Conservation (phyloP, 441 rosid species). For the Arabidopsis hybrid region DNA sequence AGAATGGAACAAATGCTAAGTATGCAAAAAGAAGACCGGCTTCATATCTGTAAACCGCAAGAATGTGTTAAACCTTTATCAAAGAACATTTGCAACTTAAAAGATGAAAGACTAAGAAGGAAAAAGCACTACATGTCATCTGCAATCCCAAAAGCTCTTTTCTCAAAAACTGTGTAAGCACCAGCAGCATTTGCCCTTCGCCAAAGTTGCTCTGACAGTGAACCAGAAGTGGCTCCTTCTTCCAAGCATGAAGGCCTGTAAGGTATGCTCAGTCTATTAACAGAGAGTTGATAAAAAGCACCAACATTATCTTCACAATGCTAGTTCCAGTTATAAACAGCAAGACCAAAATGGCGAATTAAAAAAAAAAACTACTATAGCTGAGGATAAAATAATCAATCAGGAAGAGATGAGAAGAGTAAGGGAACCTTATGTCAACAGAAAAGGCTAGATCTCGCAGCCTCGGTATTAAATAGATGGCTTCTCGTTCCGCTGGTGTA, state of each 20-base stretch:
- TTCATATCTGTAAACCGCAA: conserved; percentile 68
- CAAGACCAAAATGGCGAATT: conserved; percentile 29
- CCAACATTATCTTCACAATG: neutral
- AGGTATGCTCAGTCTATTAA: conserved; percentile 23
- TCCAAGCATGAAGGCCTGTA: conserved; percentile 64
- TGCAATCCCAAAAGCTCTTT: conserved; percentile 87
- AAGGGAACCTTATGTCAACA: conserved; percentile 75
- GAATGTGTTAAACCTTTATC: conserved; percentile 30
- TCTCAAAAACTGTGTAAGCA: conserved; percentile 76
- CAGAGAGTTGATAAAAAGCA: conserved; percentile 11
- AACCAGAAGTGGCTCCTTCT: conserved; percentile 51
- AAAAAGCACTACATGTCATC: conserved; percentile 77
- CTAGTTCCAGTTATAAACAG: conserved; percentile 19
- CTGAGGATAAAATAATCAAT: conserved; percentile 5
- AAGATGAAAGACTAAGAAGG: conserved; percentile 26
- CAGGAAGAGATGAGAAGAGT: conserved; percentile 19
- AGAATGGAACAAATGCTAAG: conserved; percentile 92
- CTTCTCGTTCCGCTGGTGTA: conserved; percentile 80
- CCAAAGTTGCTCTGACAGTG: conserved; percentile 84
- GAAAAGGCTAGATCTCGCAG: conserved; percentile 96
- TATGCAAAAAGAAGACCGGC: conserved; percentile 95
- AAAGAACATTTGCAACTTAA: neutral
- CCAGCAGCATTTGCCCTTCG: conserved; percentile 88
- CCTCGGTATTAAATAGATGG: conserved; percentile 74
- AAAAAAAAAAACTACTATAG: conserved; percentile 15